Evolutionary conservation across 2,329 filamentous ascomycete species (phyloP), one percentile per base, ranked within the genome.

Genomic region (Tolypocladium capitatum): DNA sequence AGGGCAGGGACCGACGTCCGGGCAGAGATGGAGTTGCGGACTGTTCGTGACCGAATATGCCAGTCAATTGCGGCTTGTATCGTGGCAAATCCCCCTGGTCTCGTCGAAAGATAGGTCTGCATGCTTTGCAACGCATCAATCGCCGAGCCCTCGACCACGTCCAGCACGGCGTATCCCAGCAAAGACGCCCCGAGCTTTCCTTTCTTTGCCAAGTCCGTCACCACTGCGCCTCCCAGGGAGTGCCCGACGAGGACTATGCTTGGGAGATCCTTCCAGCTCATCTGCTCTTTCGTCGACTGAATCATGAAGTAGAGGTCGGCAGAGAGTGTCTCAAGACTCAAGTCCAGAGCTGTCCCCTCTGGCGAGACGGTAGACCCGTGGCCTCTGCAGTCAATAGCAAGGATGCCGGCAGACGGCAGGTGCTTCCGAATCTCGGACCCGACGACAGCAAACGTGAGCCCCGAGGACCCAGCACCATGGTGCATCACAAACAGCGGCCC

Each of bases 61-160:
- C 92, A 98, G 58, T 94, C 87, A 54, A 98, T 88, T 7, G 84
- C 91, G 4, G 84, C 78, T 53, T 84, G 75, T 18, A 95, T 56
- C 13, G 80, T 84, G n/a, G 80, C 71, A 58, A 98, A 98, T 2
- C 81, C 79, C 9, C 73, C 71, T 0, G 92, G 92, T 21, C 92
- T 77, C 5, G 83, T 89, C 1, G 85, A 82, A 20, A 98, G 75
- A 63, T 96, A 96, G 3, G 83, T 84, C 55, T 92, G 84, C 92
- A 98, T 98, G 64, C 85, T 90, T 63, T 89, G 82, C 46, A 98
- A 73, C 3, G 92, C 91, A 63, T 97, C 92, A 65, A 98, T 91
- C 32, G 92, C 92, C 0, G 87, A 94, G 11, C 92, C 86, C 66
- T 98, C 92, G 28, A 98, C 92, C 5, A 98, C 88, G 65, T 98